Percentiles rank a stretch among this genome's conserved stretches.
These are phyloP conservation scores for Nannochloropsis salina DNA, from an alignment of 108 stramenopile species.

Conservation along the genomic window DNA sequence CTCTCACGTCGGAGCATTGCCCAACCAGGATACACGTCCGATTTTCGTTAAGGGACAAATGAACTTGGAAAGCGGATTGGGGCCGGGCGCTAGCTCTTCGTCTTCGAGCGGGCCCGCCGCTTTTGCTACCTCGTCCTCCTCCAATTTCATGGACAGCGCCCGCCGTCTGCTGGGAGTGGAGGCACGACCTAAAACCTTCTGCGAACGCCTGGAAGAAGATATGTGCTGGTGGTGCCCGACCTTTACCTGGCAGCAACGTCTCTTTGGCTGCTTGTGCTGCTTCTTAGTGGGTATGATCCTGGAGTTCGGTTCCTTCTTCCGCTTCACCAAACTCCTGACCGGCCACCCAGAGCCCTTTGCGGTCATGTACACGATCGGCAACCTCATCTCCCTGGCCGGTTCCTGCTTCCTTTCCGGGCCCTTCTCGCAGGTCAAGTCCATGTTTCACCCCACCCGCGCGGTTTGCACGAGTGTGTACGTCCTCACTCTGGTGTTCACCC, in stretches of 20 bases:
- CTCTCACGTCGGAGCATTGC: too few species aligned
- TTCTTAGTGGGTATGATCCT: constrained; percentile 44
- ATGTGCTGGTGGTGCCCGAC: constrained; percentile 46
- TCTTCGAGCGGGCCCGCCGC: background rate
- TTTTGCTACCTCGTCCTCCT: background rate
- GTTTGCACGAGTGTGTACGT: constrained; percentile 50
- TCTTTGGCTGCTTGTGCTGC: constrained; percentile 46
- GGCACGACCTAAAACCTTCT: constrained; percentile 35
- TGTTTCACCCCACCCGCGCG: constrained; percentile 47
- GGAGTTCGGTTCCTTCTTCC: constrained; percentile 47
- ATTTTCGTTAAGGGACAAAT: background rate
- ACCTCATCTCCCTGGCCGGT: constrained; percentile 45
- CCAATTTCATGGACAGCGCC: constrained; percentile 29
- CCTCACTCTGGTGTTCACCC: constrained; percentile 36
- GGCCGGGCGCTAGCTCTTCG: background rate
- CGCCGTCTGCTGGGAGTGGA: constrained; percentile 43
- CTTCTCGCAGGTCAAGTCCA: constrained; percentile 50
- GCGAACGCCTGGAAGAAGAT: constrained; percentile 45
- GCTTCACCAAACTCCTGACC: constrained; percentile 45
- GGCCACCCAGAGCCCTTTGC: constrained; percentile 54
- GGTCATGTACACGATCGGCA: constrained; percentile 49
- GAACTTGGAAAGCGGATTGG: background rate
- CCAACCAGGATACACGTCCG: too few species aligned
- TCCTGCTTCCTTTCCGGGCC: constrained; percentile 55
- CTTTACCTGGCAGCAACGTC: constrained; percentile 47